Evolutionary conservation across 345 rosid species (phyloP).

Genomic region (Euphorbia tirucalli): DNA sequence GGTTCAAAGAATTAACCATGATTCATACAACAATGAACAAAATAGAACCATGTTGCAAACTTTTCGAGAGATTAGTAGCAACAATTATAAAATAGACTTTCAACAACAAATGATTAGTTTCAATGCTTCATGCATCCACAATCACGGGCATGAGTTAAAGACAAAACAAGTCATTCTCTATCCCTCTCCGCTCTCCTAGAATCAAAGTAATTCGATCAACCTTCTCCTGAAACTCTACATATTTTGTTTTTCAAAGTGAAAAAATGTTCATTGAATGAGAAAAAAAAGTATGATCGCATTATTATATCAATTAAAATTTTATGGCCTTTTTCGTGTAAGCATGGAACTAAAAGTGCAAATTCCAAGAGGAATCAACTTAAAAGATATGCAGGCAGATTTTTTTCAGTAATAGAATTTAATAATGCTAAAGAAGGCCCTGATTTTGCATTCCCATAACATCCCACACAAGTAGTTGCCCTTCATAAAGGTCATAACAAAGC

Average conservation of each 20-base stretch:
- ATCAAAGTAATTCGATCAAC: not conserved
- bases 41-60: not conserved
- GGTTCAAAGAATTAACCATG: too few relatives aligned
- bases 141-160: not conserved
- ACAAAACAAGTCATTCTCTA: not conserved
- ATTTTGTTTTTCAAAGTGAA: not conserved
- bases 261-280: not conserved
- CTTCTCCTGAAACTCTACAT: not conserved
- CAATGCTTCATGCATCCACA: not conserved
- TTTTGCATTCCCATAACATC: not conserved
- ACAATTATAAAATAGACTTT: not conserved
- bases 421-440: not conserved
- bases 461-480: not conserved
- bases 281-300: not conserved
- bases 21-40: not conserved
- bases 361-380: not conserved
- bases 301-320: too few relatives aligned
- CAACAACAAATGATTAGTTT: not conserved
- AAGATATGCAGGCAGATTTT: not conserved
- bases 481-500: not conserved
- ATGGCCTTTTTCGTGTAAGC: not conserved
- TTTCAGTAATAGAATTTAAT: too few relatives aligned
- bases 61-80: not conserved
- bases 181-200: not conserved
- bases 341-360: not conserved